Evolutionary conservation across 108 stramenopile species (phyloP).

Genomic region (Craspedostauros australis): DNA sequence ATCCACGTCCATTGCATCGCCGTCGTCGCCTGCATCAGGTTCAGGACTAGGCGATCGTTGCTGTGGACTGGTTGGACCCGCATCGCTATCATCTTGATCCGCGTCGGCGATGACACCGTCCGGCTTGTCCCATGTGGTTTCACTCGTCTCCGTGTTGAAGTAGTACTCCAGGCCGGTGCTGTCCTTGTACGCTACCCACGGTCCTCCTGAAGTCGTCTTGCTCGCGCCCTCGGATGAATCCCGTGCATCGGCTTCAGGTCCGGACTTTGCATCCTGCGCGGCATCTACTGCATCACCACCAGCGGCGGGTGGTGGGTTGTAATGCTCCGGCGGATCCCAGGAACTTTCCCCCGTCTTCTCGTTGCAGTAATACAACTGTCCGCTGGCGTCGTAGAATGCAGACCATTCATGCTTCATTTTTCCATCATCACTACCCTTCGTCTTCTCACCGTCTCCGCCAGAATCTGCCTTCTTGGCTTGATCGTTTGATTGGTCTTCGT

Average conservation of each 20-base stretch:
- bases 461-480: slow-evolving; percentile 8
- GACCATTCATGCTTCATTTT: slow-evolving; percentile 11
- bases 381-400: slow-evolving; percentile 14
- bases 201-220: too few relatives aligned
- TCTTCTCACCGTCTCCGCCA: neutral
- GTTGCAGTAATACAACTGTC: slow-evolving; percentile 57
- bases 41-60: neutral
- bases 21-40: slow-evolving; percentile 7
- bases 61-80: neutral
- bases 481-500: neutral
- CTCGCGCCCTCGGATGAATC: neutral
- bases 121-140: slow-evolving; percentile 74
- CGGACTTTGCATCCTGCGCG: too few relatives aligned
- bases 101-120: slow-evolving; percentile 21
- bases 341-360: slow-evolving; percentile 30
- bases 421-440: neutral
- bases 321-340: slow-evolving; percentile 52
- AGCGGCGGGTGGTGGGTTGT: too few relatives aligned
- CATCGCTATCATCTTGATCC: neutral
- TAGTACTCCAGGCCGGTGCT: slow-evolving; percentile 67
- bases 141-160: slow-evolving; percentile 55
- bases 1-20: neutral
- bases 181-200: slow-evolving; percentile 51
- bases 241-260: too few relatives aligned
- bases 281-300: too few relatives aligned